Evolutionary conservation across 441 rosid genomes (phyloP), one percentile per base, ranked within the genome.

Genomic region (Erysimum cheiri): DNA sequence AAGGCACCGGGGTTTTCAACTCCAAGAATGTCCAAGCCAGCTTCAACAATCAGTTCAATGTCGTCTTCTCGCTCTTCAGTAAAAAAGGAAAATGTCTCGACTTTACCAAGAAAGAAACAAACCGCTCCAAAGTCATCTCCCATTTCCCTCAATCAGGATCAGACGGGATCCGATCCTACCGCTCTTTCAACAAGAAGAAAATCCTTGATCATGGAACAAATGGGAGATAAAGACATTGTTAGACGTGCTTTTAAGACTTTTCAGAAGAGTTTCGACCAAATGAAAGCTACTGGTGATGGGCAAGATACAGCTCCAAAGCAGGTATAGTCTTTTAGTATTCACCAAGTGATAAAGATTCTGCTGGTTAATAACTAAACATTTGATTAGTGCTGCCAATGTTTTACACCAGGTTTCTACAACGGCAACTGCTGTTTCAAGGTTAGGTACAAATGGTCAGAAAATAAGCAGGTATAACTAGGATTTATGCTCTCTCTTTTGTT

Each of bases 161-260:
- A 85, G 17, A 63, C 84, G 3, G 73, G 62, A 61, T 77, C 85
- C 19, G 79, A 64, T 72, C 81, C 70, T 50, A 67, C 79, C 44
- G 64, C 86, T 75, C 41, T 69, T 48, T 11, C 84, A 26, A 58
- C 79, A 28, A 63, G 78, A 1, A 84, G 92, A 71, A 85, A 87
- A 68, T 87, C 96, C 33, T 74, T 86, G 60, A 85, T 95, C n/a
- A 92, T 92, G 99, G 99, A 92, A 71, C 86, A 80, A 68, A 92
- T 92, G 99, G 93, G 92, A 14, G 97, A 95, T 79, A 95, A 92
- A 75, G 99, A 95, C 77, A 92, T 89, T 50, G 90, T 95, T 17
- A 92, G 82, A 73, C 88, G 96, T 17, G 97, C 96, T 8, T 95
- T 95, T 71, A 92, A 88, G 77, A 74, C 88, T 13, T 95, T 95